Percentiles rank a stretch among this genome's conserved stretches.
phyloP scores from a whole-genome alignment of 306 rosid species.

The Lathyrus sativus region DNA sequence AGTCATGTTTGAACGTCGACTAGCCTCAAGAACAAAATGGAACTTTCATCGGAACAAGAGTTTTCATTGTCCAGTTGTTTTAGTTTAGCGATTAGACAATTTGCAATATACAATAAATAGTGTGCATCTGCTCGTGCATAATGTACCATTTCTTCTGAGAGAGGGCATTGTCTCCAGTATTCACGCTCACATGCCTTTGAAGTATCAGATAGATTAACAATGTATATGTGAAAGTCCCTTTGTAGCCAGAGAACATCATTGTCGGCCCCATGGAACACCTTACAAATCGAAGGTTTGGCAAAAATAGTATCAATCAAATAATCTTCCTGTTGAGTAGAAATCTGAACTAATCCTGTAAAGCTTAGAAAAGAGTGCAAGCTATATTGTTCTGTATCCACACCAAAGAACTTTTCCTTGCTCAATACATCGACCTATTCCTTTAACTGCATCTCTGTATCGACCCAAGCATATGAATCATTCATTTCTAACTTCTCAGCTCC shows the following conservation, averaged over 20 bases:
- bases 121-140: slow-evolving; percentile 95
- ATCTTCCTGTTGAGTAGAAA: too few species aligned
- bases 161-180: slow-evolving; percentile 98
- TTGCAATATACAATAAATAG: slow-evolving; percentile 81
- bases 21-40: slow-evolving; percentile 84
- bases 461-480: slow-evolving; percentile 32
- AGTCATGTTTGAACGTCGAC: slow-evolving; percentile 80
- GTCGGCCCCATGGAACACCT: slow-evolving; percentile 97
- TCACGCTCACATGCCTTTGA: slow-evolving; percentile 95
- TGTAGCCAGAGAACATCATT: slow-evolving; percentile 92
- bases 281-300: too few species aligned
- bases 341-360: too few species aligned
- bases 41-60: slow-evolving; percentile 70
- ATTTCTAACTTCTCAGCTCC: slow-evolving; percentile 49
- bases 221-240: slow-evolving; percentile 86
- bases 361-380: too few species aligned
- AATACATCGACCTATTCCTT: too few species aligned
- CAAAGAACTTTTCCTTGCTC: too few species aligned
- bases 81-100: slow-evolving; percentile 66
- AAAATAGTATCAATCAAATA: too few species aligned
- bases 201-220: slow-evolving; percentile 87
- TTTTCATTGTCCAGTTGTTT: slow-evolving; percentile 58
- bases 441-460: slow-evolving; percentile 1
- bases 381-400: too few species aligned
- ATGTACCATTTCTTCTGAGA: slow-evolving; percentile 76